phyloP scores from a whole-genome alignment of 306 rosid genomes.

The Rosa lucieae region DNA sequence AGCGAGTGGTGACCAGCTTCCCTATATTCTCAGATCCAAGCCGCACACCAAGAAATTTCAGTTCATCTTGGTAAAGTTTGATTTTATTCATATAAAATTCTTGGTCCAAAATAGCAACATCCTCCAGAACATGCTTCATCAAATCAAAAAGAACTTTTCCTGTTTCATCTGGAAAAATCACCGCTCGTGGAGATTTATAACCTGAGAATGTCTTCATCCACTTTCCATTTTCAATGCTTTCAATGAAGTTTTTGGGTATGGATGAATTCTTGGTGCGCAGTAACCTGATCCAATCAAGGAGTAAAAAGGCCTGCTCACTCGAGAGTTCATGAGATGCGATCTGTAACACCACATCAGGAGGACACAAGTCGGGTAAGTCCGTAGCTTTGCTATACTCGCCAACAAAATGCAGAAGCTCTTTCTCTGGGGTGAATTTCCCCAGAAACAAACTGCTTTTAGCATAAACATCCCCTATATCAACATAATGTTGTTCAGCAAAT shows the following conservation, averaged over 20 bases:
- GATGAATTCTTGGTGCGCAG: neutral
- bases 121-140: constrained; percentile 25
- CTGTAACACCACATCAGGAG: constrained; percentile 17
- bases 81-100: constrained; percentile 22
- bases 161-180: constrained; percentile 15
- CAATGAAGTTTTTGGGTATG: constrained; percentile 17
- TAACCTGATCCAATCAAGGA: constrained; percentile 10
- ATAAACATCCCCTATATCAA: constrained; percentile 20
- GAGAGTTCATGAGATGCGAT: constrained; percentile 16
- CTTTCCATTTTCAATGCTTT: constrained; percentile 20
- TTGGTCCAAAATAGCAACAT: constrained; percentile 9
- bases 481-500: neutral
- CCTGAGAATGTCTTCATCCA: constrained; percentile 26
- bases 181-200: constrained; percentile 12
- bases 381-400: constrained; percentile 8
- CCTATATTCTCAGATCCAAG: constrained; percentile 14
- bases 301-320: constrained; percentile 18
- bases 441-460: constrained; percentile 11
- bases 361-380: constrained; percentile 19
- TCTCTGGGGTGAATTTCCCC: neutral
- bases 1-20: constrained; percentile 3
- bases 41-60: constrained; percentile 24
- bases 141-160: constrained; percentile 7
- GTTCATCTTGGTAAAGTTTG: constrained; percentile 23
- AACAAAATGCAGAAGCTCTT: constrained; percentile 15